These are phyloP conservation scores for Fonsecaea multimorphosa DNA, from an alignment of 2,329 filamentous ascomycete species.

Conservation along the genomic window DNA sequence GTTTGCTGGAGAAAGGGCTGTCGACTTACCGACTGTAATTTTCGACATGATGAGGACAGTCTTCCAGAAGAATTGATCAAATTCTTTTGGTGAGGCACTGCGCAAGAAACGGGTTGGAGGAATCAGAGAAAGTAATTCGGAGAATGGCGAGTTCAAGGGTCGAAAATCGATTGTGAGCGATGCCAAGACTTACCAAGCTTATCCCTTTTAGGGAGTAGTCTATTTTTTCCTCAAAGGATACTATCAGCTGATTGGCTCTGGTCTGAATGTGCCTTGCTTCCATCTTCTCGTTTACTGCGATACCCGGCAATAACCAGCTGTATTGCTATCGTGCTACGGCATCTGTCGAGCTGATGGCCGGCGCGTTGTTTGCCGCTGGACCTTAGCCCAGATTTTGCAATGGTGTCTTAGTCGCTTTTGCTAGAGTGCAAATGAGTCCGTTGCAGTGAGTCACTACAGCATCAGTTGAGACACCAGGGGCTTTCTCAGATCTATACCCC, in stretches of 20 bases:
- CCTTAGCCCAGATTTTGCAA: background rate
- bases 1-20: background rate
- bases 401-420: background rate
- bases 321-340: background rate
- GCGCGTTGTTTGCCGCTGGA: background rate
- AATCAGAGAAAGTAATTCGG: background rate
- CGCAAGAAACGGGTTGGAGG: constrained; percentile 42
- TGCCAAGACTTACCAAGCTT: constrained; percentile 14
- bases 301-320: background rate
- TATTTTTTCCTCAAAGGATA: background rate
- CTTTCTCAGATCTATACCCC: background rate
- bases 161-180: constrained; percentile 21
- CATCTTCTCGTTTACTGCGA: background rate
- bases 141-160: background rate
- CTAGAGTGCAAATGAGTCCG: background rate
- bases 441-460: constrained; percentile 1
- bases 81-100: constrained; percentile 77
- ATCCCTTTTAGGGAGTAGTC: background rate
- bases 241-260: background rate
- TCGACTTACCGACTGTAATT: constrained; percentile 62
- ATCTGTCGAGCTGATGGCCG: background rate
- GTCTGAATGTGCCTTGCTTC: background rate
- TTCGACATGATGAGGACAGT: constrained; percentile 70
- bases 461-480: background rate
- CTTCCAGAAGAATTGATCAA: constrained; percentile 75